These are phyloP conservation scores for Alternaria burnsii DNA, from an alignment of 2,329 filamentous ascomycete genomes.

Conservation along the genomic window DNA sequence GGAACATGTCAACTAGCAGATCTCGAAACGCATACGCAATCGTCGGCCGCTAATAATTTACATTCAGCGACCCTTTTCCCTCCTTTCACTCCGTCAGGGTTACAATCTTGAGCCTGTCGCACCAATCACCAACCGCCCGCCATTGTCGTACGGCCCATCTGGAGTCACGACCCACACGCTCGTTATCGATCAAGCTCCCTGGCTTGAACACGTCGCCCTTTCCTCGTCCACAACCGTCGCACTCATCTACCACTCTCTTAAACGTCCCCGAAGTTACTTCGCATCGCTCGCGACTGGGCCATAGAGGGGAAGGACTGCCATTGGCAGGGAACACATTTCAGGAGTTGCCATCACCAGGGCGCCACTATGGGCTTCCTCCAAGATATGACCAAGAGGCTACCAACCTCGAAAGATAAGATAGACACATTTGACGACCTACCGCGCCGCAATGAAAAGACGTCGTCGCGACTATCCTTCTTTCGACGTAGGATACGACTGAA, in stretches of 20 bases:
- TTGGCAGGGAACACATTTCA: conserved; percentile 18
- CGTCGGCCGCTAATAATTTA: conserved; percentile 23
- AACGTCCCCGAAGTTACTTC: conserved; percentile 1
- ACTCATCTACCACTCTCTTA: conserved; percentile 6
- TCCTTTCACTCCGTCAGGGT: conserved; percentile 14
- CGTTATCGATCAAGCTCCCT: conserved; percentile 30
- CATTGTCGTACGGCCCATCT: conserved; percentile 16
- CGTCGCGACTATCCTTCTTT: conserved; percentile 77
- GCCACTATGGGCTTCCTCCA: conserved; percentile 27
- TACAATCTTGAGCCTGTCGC: conserved; percentile 3
- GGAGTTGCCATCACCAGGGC: conserved; percentile 15
- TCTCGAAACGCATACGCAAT: conserved; percentile 35
- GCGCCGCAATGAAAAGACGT: conserved; percentile 53
- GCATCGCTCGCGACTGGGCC: conserved; percentile 22
- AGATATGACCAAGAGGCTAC: conserved; percentile 57
- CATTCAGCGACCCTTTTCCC: conserved; percentile 13
- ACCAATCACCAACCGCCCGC: conserved; percentile 12
- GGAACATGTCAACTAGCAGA: conserved; percentile 22
- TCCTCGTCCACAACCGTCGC: conserved; percentile 8
- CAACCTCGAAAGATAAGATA: conserved; percentile 52
- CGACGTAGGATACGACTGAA: conserved; percentile 84
- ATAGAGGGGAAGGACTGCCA: conserved; percentile 23
- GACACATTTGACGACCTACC: conserved; percentile 56
- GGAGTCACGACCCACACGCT: conserved; percentile 28
- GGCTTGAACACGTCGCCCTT: conserved; percentile 29